A percentile compares a stretch with the other conserved stretches of the same genome.
Conservation (phyloP, 306 rosid genomes). For the Vachellia pachyceras region DNA sequence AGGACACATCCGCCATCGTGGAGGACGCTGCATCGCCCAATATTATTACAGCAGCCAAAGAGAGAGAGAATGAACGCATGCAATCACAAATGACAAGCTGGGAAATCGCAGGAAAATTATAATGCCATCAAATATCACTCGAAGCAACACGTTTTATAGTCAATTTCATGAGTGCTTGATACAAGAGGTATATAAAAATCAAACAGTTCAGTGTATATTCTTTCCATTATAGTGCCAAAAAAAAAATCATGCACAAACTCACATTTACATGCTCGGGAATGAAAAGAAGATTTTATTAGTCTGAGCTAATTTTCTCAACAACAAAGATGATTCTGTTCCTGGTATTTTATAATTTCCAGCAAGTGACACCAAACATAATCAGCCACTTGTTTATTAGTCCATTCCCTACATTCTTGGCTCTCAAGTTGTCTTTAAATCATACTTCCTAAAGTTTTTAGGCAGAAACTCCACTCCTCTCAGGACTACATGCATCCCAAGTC, state of each 20-base stretch:
- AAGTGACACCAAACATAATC: neutral
- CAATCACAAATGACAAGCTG: neutral
- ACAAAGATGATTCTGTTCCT: neutral
- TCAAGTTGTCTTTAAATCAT: neutral
- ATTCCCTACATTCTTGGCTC: neutral
- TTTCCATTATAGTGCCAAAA: neutral
- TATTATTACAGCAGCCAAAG: neutral
- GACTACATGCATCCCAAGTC: neutral
- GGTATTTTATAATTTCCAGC: neutral
- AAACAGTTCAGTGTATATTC: neutral
- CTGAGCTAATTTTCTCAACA: neutral
- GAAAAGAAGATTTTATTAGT: neutral
- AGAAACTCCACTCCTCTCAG: neutral
- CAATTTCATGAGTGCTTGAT: neutral
- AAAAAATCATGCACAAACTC: neutral
- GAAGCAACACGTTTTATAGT: too few relatives aligned
- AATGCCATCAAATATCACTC: too few relatives aligned
- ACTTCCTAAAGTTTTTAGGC: neutral
- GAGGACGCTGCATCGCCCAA: neutral
- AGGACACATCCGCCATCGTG: too few relatives aligned
- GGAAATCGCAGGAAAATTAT: neutral
- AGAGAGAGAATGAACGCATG: too few relatives aligned
- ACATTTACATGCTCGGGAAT: neutral
- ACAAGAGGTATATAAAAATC: neutral
- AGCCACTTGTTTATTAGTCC: neutral